Evolutionary conservation across 768 basidiomycete genomes (phyloP), one percentile per base, ranked within the genome.

Genomic region (Thelephora ganbajun): DNA sequence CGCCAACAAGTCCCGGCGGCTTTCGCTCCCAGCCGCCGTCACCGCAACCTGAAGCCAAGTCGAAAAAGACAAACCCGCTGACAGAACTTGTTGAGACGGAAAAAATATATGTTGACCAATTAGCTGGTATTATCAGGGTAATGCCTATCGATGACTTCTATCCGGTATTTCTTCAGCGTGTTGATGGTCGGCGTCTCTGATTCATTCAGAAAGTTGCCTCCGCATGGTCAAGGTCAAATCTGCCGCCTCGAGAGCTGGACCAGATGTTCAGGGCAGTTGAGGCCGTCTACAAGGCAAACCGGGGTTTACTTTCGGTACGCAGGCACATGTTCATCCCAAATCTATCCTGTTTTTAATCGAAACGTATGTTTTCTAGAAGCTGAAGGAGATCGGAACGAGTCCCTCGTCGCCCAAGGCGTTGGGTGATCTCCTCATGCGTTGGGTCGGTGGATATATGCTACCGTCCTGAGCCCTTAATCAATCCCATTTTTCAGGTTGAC

Each of bases 181-280:
- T 43, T 46, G 50, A 36, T 23, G 48, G 35, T 48, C 37, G 23
- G 55, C 52, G 48, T 59, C 50, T 43, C 12, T 48, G 49, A 44
- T 26, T 53, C 19, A n/a, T 47, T 43, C 60, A 98, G 92, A 90
- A 86, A 77, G 86, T 96, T 4, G 96, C 96, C 9, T 82, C 83
- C n/a, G 96, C 96, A 44, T 99, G 96, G 96, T 96, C 93, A 9
- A 72, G 91, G 36, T 76, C 80, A 35, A 97, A 97, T 62, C 80
- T 99, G 35, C 96, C 96, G 14, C 96, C 96, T 13, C 76, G 76
- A 6, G 83, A 88, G 54, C 73, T 99, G 26, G 96, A 99, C 63
- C 65, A 73, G 46, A 94, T 98, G 87, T 99, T 99, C 65, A 73
- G 96, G 53, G 81, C 83, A 54, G 79, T 98, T 45, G 96, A 99